Base-by-base conservation (phyloP, 495 filamentous ascomycete species). In the Trichoderma asperelloides region DNA sequence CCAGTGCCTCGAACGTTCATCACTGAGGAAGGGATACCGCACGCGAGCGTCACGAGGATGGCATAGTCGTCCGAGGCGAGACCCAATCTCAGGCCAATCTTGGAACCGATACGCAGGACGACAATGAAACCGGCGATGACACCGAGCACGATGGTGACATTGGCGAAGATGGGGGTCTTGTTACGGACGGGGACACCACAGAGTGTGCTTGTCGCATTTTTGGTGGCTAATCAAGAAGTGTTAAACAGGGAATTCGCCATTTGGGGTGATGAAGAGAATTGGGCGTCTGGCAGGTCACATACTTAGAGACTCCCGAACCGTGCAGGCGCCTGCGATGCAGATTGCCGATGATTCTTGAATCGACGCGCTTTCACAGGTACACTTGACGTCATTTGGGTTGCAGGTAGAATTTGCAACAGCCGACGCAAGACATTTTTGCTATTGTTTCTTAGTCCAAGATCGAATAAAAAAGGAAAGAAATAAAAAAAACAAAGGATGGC, bases 11-110 rank as follows among this genome's bases (percentile, higher is more conserved):
- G 64, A 40, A 68, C 64, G n/a, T 23, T 39, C 2, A 73, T 33
- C 28, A 69, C 66, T 2, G 66, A 45, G 41, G 45, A 64, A 68
- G n/a, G 72, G 70, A 47, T 67, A 66, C 16, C 69, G 64, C 1
- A 68, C 18, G 60, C 18, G 55, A 6, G 69, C 45, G 28, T 68
- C 62, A 69, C 2, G 23, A 68, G 8, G 28, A 70, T 66, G 30
- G 47, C 66, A 39, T 67, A 71, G 43, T 73, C 71, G 45, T 73
- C 71, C 5, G 65, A 41, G 37, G 68, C 64, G 16, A 71, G 60
- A 23, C 63, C 43, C 15, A 67, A 4, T 1, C 49, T 45, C 43
- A 39, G 40, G 5, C 65, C 6, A 25, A 70, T 62, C 65, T 70
- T 70, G 27, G 71, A 66, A 25, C 39, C 25, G 23, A 73, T 16